These are phyloP conservation scores for Fusarium heterosporum DNA, from an alignment of 2,329 filamentous ascomycete genomes.

Conservation along the genomic window DNA sequence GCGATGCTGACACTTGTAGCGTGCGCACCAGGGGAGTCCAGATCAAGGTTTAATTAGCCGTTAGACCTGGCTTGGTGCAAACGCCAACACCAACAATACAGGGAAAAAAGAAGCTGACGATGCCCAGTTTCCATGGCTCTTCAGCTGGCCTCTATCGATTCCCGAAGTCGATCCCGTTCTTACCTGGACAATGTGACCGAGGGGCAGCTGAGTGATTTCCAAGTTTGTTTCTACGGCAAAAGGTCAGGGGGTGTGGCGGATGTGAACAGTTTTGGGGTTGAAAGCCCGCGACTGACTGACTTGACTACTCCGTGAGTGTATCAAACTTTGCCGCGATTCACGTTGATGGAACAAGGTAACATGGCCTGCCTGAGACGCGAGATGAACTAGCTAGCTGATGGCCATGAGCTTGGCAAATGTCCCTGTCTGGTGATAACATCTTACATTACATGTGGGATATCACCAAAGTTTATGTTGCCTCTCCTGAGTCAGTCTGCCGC, in stretches of 20 bases:
- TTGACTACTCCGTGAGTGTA: slow-evolving; percentile 14
- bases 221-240: slow-evolving; percentile 11
- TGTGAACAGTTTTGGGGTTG: slow-evolving; percentile 9
- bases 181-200: slow-evolving; percentile 30
- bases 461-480: slow-evolving; percentile 26
- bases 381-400: slow-evolving; percentile 12
- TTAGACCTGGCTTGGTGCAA: slow-evolving; percentile 9
- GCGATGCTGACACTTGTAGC: slow-evolving; percentile 15
- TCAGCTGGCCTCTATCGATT: slow-evolving; percentile 38
- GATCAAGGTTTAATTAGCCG: slow-evolving; percentile 8
- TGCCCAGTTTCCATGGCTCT: slow-evolving; percentile 27
- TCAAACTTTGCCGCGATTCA: slow-evolving; percentile 18
- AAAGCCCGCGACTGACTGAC: slow-evolving; percentile 18
- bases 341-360: slow-evolving; percentile 26
- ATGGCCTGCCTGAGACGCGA: slow-evolving; percentile 32
- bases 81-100: slow-evolving; percentile 24
- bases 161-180: slow-evolving; percentile 39
- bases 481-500: slow-evolving; percentile 33
- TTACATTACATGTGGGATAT: slow-evolving; percentile 15
- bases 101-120: slow-evolving; percentile 29
- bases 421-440: slow-evolving; percentile 21
- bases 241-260: slow-evolving; percentile 13
- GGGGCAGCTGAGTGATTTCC: slow-evolving; percentile 11
- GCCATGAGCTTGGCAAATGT: slow-evolving; percentile 17
- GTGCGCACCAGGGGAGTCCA: slow-evolving; percentile 1